Evolutionary conservation across 108 stramenopile genomes (phyloP).

Genomic region (Phaeodactylum tricornutum): DNA sequence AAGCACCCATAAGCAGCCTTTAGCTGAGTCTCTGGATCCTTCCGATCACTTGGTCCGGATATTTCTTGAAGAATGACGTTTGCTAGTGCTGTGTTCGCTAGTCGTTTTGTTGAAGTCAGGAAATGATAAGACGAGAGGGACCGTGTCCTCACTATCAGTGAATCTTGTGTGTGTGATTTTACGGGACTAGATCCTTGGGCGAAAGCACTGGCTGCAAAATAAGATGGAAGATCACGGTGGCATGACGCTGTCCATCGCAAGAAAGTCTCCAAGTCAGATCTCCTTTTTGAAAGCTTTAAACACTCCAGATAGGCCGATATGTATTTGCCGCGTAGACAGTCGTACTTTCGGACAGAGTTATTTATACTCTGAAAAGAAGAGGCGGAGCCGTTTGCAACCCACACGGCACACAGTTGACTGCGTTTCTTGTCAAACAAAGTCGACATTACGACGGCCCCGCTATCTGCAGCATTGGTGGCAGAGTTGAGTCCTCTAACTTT

Average conservation of each 20-base stretch:
- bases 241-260: slow-evolving; percentile 27
- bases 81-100: slow-evolving; percentile 44
- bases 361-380: slow-evolving; percentile 72
- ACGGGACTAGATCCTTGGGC: slow-evolving; percentile 32
- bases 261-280: slow-evolving; percentile 47
- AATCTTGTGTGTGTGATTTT: slow-evolving; percentile 34
- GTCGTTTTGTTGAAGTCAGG: slow-evolving; percentile 40
- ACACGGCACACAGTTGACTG: slow-evolving; percentile 71
- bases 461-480: slow-evolving; percentile 29
- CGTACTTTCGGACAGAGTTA: slow-evolving; percentile 68
- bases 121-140: slow-evolving; percentile 24
- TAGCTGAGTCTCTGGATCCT: slow-evolving; percentile 25
- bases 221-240: slow-evolving; percentile 58
- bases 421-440: slow-evolving; percentile 65
- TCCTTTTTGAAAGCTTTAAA: slow-evolving; percentile 26
- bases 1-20: slow-evolving; percentile 50
- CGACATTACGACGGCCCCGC: slow-evolving; percentile 45
- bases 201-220: slow-evolving; percentile 59
- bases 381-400: slow-evolving; percentile 65
- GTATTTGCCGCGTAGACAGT: slow-evolving; percentile 71
- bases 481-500: slow-evolving; percentile 41
- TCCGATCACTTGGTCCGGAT: slow-evolving; percentile 1
- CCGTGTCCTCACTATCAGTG: slow-evolving; percentile 20
- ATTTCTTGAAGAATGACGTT: slow-evolving; percentile 47
- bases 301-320: slow-evolving; percentile 54